Conservation (phyloP, 2,329 filamentous ascomycete genomes). For the Trichophyton verrucosum region DNA sequence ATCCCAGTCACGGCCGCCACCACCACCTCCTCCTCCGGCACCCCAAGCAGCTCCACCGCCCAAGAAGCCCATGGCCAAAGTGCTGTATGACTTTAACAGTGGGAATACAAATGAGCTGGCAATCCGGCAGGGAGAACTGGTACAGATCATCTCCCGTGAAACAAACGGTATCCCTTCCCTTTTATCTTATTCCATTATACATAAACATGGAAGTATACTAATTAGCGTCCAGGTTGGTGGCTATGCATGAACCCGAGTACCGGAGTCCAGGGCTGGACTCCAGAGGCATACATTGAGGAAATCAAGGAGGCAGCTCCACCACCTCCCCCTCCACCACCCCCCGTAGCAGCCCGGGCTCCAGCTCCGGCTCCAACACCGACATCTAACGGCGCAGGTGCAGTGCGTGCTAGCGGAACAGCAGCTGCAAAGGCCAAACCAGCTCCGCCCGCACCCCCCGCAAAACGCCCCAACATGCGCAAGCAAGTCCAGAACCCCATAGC, state of each 20-base stretch:
- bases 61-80: constrained; percentile 70
- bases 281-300: constrained; percentile 87
- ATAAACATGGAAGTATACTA: background rate
- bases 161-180: constrained; percentile 57
- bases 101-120: constrained; percentile 76
- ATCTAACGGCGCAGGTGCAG: constrained; percentile 24
- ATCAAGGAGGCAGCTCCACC: constrained; percentile 45
- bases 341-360: constrained; percentile 38
- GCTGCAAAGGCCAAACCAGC: constrained; percentile 51
- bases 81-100: constrained; percentile 81
- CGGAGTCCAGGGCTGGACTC: constrained; percentile 78
- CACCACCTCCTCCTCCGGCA: constrained; percentile 55
- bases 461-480: constrained; percentile 64
- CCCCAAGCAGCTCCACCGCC: constrained; percentile 48
- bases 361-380: constrained; percentile 41
- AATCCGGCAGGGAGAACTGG: constrained; percentile 63
- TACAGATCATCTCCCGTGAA: constrained; percentile 89
- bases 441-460: constrained; percentile 65
- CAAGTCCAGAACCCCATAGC: constrained; percentile 43
- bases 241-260: constrained; percentile 61
- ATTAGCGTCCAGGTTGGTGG: constrained; percentile 71
- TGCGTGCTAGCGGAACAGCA: constrained; percentile 22
- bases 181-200: background rate
- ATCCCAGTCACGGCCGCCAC: constrained; percentile 53
- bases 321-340: constrained; percentile 43